phyloP scores from a whole-genome alignment of 371 early-diverging fungal species.

The Mucor plumbeus region DNA sequence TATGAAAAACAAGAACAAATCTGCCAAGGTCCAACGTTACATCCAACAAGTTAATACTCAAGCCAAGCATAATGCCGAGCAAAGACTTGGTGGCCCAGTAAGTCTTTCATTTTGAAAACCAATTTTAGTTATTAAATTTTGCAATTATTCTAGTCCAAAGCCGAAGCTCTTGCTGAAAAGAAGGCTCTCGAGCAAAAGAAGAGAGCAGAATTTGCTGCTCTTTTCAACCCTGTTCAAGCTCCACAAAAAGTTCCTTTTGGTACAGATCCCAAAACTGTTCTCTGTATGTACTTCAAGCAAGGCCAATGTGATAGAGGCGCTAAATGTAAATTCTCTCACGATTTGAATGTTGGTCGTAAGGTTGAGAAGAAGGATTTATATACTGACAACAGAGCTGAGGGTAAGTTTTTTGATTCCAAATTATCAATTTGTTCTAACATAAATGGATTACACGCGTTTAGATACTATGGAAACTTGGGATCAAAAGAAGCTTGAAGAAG shows the following conservation, averaged over 20 bases:
- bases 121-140: no score
- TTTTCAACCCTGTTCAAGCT: conserved; percentile 89
- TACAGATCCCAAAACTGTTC: conserved; percentile 97
- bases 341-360: conserved; percentile 89
- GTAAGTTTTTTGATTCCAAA: conserved; percentile 8
- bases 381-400: conserved; percentile 78
- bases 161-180: conserved; percentile 39
- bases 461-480: conserved; percentile 98
- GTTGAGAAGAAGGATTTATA: conserved; percentile 90
- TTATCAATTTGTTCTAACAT: not conserved
- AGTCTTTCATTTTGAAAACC: not conserved
- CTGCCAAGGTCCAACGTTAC: conserved; percentile 85
- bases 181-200: conserved; percentile 52
- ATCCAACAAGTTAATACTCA: conserved; percentile 91
- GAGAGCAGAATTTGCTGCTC: conserved; percentile 69
- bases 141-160: conserved; percentile 29
- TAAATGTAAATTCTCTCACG: conserved; percentile 99
- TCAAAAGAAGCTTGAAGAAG: conserved; percentile 88
- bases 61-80: conserved; percentile 63
- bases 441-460: conserved; percentile 12
- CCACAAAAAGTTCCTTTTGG: conserved; percentile 99
- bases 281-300: conserved; percentile 93
- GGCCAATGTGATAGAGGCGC: conserved; percentile 93
- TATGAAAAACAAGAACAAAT: conserved; percentile 96
- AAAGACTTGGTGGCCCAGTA: not conserved